Evolutionary conservation across 2,329 filamentous ascomycete species (phyloP).

Genomic region (Exophiala sp.): DNA sequence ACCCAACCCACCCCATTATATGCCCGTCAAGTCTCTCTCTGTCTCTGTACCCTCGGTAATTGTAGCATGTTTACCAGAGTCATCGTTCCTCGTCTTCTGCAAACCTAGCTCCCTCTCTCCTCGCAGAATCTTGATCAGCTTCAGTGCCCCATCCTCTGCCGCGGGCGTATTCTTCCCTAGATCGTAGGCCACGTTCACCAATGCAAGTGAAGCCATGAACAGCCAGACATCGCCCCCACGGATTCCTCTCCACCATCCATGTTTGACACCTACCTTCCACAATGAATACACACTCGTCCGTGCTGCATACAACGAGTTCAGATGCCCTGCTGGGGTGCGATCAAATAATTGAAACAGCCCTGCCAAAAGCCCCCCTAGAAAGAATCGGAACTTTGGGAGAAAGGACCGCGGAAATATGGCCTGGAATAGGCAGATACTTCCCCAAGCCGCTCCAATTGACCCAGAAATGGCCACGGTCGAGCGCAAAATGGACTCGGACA

Average conservation of each 20-base stretch:
- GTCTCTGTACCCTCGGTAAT: background rate
- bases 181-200: conserved; percentile 27
- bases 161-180: conserved; percentile 16
- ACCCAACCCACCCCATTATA: background rate
- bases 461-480: conserved; percentile 74
- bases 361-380: conserved; percentile 77
- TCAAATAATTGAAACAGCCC: conserved; percentile 81
- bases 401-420: conserved; percentile 65
- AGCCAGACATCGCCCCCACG: conserved; percentile 77
- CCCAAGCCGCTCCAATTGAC: conserved; percentile 82
- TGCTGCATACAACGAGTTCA: conserved; percentile 71
- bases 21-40: background rate
- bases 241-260: conserved; percentile 77
- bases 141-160: conserved; percentile 18
- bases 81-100: conserved; percentile 1
- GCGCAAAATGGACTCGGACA: conserved; percentile 65
- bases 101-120: conserved; percentile 28
- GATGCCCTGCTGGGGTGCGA: conserved; percentile 43
- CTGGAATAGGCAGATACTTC: conserved; percentile 83
- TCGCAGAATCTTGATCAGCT: conserved; percentile 24
- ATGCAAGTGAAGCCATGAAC: conserved; percentile 70
- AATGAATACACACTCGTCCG: conserved; percentile 72
- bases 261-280: conserved; percentile 93
- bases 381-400: conserved; percentile 78
- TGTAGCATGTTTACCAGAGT: background rate